These are phyloP conservation scores for Paraconiothyrium brasiliense DNA, from an alignment of 2,329 filamentous ascomycete genomes.

Conservation along the genomic window DNA sequence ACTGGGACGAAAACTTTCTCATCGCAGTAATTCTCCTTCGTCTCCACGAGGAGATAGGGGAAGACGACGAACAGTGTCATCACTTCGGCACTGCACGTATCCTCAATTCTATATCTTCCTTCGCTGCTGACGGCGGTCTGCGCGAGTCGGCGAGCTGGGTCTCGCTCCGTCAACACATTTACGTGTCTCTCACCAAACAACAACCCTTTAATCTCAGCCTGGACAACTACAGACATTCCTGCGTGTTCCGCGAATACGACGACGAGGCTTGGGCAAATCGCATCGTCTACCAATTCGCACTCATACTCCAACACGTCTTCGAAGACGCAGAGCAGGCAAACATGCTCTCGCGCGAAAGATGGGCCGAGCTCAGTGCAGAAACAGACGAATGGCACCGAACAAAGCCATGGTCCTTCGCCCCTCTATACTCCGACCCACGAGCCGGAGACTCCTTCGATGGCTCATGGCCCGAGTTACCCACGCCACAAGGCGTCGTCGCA, in stretches of 20 bases:
- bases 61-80: slow-evolving; percentile 51
- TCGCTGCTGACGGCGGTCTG: slow-evolving; percentile 50
- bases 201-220: slow-evolving; percentile 43
- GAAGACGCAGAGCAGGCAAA: slow-evolving; percentile 30
- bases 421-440: slow-evolving; percentile 32
- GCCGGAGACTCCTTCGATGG: slow-evolving; percentile 36
- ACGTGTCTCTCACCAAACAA: slow-evolving; percentile 50
- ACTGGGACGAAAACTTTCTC: slow-evolving; percentile 58
- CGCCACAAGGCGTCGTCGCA: slow-evolving; percentile 36
- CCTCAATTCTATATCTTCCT: slow-evolving; percentile 50
- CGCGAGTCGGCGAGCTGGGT: slow-evolving; percentile 54
- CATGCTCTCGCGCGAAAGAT: slow-evolving; percentile 35
- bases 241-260: slow-evolving; percentile 41
- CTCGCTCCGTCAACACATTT: slow-evolving; percentile 54
- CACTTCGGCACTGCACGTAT: slow-evolving; percentile 52
- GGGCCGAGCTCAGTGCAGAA: slow-evolving; percentile 39
- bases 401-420: slow-evolving; percentile 42
- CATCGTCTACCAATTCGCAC: slow-evolving; percentile 43
- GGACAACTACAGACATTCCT: slow-evolving; percentile 41
- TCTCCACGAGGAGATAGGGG: slow-evolving; percentile 59
- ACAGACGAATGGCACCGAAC: slow-evolving; percentile 44
- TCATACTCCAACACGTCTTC: slow-evolving; percentile 39
- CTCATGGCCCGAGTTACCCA: slow-evolving; percentile 35
- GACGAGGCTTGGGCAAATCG: slow-evolving; percentile 45
- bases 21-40: slow-evolving; percentile 61